A percentile compares a stretch with the other conserved stretches of the same genome.
Conservation (phyloP, 2,329 filamentous ascomycete species). For the Sporothrix dimorphospora region DNA sequence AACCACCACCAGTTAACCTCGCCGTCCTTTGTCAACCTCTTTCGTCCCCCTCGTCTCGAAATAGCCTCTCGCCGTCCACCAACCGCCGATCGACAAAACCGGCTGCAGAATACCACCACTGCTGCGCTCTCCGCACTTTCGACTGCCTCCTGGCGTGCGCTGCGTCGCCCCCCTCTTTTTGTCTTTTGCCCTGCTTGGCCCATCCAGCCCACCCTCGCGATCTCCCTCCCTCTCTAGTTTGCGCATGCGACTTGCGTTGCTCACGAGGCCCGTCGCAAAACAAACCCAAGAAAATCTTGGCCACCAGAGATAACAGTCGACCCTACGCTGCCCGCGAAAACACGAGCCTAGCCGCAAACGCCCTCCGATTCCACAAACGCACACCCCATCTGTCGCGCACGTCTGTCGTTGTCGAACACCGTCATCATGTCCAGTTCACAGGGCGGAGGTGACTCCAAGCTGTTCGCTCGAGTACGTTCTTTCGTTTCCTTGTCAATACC, state of each 20-base stretch:
- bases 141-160: constrained; percentile 9
- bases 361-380: neutral
- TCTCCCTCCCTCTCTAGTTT: neutral
- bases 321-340: neutral
- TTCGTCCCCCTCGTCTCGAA: neutral
- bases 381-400: neutral
- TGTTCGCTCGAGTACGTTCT: constrained; percentile 86
- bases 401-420: neutral
- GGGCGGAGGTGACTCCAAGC: constrained; percentile 92
- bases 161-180: neutral
- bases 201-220: neutral
- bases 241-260: neutral
- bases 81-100: constrained; percentile 6
- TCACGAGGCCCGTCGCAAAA: constrained; percentile 5
- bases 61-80: constrained; percentile 5
- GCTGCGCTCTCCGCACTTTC: constrained; percentile 16
- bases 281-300: neutral
- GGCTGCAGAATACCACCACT: constrained; percentile 16
- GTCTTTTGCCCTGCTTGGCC: neutral
- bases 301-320: constrained; percentile 13
- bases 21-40: constrained; percentile 7
- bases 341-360: constrained; percentile 4
- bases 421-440: constrained; percentile 56
- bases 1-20: constrained; percentile 19
- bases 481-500: neutral